These are phyloP conservation scores for Thielaviopsis punctulata DNA, from an alignment of 2,329 filamentous ascomycete genomes.

Conservation along the genomic window DNA sequence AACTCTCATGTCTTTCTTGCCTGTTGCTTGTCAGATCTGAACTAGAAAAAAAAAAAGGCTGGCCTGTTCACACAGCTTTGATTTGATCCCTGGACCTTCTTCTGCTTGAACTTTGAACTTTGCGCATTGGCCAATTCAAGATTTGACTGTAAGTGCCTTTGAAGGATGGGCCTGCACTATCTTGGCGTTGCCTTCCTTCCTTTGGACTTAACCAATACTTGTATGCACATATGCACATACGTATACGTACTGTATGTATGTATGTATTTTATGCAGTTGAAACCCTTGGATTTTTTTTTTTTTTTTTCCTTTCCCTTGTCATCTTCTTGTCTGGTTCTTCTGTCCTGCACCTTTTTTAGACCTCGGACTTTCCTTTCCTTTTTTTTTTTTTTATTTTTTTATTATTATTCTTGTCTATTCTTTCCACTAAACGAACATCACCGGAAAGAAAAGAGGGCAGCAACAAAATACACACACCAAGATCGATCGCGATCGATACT, in stretches of 20 bases:
- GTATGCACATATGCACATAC: too few relatives aligned
- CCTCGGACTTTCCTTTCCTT: not conserved
- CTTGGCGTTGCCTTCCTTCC: not conserved
- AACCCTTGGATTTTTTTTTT: not conserved
- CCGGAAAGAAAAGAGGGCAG: too few relatives aligned
- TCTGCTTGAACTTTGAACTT: not conserved
- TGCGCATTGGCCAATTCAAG: not conserved
- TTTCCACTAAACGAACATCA: too few relatives aligned
- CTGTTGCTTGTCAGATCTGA: too few relatives aligned
- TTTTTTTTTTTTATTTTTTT: too few relatives aligned
- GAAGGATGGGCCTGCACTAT: not conserved
- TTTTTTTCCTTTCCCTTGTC: not conserved
- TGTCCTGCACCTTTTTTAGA: not conserved
- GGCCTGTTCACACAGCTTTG: not conserved
- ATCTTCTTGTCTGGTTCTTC: not conserved
- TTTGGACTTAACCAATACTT: too few relatives aligned
- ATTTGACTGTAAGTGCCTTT: not conserved
- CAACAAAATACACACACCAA: not conserved
- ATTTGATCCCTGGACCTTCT: not conserved
- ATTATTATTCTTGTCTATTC: too few relatives aligned
- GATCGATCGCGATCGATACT: not conserved
- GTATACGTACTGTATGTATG: too few relatives aligned
- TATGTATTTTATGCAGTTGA: not conserved
- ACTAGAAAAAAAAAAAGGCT: not conserved
- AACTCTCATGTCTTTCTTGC: not conserved